Evolutionary conservation across 2,329 filamentous ascomycete species (phyloP).

Genomic region (Helicocarpus griseus): DNA sequence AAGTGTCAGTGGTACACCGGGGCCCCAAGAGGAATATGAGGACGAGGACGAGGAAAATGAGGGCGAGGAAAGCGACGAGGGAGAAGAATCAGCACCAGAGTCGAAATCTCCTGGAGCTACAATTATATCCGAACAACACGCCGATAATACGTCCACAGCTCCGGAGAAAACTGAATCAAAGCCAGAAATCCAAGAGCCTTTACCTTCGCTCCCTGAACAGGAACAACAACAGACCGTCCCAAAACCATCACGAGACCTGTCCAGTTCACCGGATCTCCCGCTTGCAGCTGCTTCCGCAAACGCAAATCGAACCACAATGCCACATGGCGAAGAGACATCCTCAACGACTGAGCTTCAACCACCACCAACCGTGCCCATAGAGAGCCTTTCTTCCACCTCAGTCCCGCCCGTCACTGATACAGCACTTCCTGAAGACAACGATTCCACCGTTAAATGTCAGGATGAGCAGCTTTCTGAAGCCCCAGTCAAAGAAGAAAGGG

Average conservation of each 20-base stretch:
- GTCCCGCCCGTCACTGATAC: background rate
- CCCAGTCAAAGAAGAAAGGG: background rate
- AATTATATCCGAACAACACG: slow-evolving; percentile 22
- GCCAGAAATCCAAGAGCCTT: slow-evolving; percentile 1
- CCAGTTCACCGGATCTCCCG: slow-evolving; percentile 10
- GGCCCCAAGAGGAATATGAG: slow-evolving; percentile 37
- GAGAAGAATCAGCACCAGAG: slow-evolving; percentile 39
- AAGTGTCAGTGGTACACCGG: slow-evolving; percentile 7
- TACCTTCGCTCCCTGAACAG: slow-evolving; percentile 2
- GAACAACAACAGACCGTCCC: background rate
- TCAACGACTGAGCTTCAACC: background rate
- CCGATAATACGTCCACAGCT: slow-evolving; percentile 14
- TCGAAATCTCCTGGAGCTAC: slow-evolving; percentile 35
- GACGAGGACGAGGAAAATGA: slow-evolving; percentile 40
- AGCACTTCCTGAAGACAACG: background rate
- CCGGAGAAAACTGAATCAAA: slow-evolving; percentile 6
- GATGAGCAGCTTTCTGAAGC: background rate
- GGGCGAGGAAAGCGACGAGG: slow-evolving; percentile 41
- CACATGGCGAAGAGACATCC: background rate
- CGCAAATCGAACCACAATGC: background rate
- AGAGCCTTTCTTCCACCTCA: background rate
- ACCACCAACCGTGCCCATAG: background rate
- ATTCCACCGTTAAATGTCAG: background rate
- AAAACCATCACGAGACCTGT: slow-evolving; percentile 7
- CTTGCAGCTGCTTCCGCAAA: slow-evolving; percentile 5